Evolutionary conservation across 495 filamentous ascomycete species (phyloP), one percentile per base, ranked within the genome.

Genomic region (Aspergillus nanangensis): DNA sequence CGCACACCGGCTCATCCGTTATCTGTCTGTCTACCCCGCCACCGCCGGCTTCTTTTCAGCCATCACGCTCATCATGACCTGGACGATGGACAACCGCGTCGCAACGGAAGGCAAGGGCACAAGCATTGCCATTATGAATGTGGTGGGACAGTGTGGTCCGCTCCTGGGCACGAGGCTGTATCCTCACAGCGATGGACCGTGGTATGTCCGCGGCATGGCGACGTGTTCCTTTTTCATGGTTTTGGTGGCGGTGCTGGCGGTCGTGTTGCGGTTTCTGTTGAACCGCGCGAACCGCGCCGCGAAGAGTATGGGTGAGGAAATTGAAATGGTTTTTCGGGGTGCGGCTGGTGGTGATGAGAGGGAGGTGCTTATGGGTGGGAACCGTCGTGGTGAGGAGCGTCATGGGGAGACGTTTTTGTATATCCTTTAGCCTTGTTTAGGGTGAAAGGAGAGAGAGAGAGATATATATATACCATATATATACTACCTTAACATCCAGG

Each of bases 111-210:
- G 66, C 13, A 79, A 78, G 27, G 81, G 79, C 0, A 73, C 77
- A 0, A 78, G 78, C 34, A 71, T 83, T 21, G 72, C 73, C 9
- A 66, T 83, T 22, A 50, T 84, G 9, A 82, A 83, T 46, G 49
- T 79, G 19, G 72, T 83, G 21, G 81, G 81, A 0, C 82, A 86
- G 48, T 76, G 79, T 45, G 81, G 81, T 0, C 82, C 82, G 3
- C 58, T 86, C 10, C 56, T 86, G 0, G 82, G 82, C 0, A 82
- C 79, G 14, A 65, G 79, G 39, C 52, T 84, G 17, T 86, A 83
- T 51, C 82, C 82, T 0, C 61, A 69, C 22, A 61, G 48, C 8
- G 78, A 83, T 38, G 65, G 66, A 21, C 81, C 81, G 24, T 80
- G 70, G 61, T 85, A 80, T 60, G 66, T 81, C 5, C 68, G 56